Conservation (phyloP, 2,329 filamentous ascomycete genomes). For the Microdochium trichocladiopsis region DNA sequence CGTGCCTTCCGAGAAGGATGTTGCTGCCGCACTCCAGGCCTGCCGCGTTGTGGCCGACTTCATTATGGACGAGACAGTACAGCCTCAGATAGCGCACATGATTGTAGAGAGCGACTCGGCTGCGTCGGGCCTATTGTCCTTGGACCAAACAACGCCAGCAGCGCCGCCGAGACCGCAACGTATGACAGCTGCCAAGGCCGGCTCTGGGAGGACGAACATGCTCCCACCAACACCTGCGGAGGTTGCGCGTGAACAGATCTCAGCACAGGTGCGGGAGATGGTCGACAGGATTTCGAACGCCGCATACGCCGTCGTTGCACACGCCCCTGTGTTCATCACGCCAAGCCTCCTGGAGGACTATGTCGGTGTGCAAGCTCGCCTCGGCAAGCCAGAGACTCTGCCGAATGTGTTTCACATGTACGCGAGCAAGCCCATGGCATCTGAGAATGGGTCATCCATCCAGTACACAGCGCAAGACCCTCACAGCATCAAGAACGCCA, state of each 20-base stretch:
- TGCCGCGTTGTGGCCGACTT: constrained; percentile 19
- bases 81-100: constrained; percentile 20
- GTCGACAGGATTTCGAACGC: constrained; percentile 47
- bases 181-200: constrained; percentile 3
- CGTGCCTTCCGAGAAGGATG: constrained; percentile 19
- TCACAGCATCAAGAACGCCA: constrained; percentile 61
- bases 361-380: constrained; percentile 65
- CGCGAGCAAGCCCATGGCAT: constrained; percentile 71
- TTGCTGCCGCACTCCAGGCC: constrained; percentile 16
- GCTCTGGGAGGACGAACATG: not conserved
- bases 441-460: constrained; percentile 50
- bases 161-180: constrained; percentile 7
- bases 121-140: constrained; percentile 24
- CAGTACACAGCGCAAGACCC: constrained; percentile 58
- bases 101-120: constrained; percentile 24
- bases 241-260: constrained; percentile 5
- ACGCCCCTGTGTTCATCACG: constrained; percentile 76
- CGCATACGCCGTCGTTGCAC: constrained; percentile 63
- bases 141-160: constrained; percentile 15
- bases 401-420: constrained; percentile 77
- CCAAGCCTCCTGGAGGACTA: constrained; percentile 66
- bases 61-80: constrained; percentile 19
- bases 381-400: constrained; percentile 68
- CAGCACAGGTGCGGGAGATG: constrained; percentile 30
- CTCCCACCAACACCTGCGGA: constrained; percentile 1